A percentile compares a stretch with the other conserved stretches of the same genome.
Conservation (phyloP, 768 basidiomycete species). For the Podaxis sp. region DNA sequence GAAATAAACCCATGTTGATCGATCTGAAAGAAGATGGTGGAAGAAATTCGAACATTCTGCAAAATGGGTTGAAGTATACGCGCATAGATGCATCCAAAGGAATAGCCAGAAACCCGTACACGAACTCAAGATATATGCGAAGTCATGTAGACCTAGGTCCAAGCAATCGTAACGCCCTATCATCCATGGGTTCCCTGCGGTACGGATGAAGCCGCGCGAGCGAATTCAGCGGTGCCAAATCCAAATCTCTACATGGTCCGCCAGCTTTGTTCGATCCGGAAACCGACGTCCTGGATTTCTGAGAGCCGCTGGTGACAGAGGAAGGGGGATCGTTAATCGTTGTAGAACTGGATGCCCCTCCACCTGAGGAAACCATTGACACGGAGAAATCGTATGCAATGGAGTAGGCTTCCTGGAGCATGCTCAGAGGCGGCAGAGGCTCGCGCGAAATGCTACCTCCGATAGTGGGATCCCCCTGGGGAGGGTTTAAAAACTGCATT, state of each 20-base stretch:
- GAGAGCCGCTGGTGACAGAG: not conserved
- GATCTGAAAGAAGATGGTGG: not conserved
- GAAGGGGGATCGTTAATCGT: not conserved
- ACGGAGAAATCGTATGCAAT: constrained; percentile 14
- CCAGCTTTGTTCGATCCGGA: not conserved
- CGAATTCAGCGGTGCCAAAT: constrained; percentile 55
- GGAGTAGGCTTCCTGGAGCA: constrained; percentile 11
- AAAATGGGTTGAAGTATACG: not conserved
- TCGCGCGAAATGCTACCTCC: not conserved
- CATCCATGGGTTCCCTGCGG: constrained; percentile 57
- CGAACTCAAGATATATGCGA: not conserved
- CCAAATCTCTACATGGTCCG: constrained; percentile 24
- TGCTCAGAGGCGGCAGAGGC: constrained; percentile 9
- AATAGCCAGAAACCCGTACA: not conserved
- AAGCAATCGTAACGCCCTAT: constrained; percentile 51
- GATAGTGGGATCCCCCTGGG: not conserved
- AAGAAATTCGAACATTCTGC: not conserved
- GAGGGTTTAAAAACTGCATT: constrained; percentile 2
- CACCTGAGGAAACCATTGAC: constrained; percentile 4
- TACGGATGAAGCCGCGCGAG: constrained; percentile 53
- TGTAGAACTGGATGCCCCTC: not conserved
- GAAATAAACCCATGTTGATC: not conserved
- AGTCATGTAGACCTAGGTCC: constrained; percentile 19
- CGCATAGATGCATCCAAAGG: not conserved
- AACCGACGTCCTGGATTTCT: not conserved